A percentile compares a stretch with the other conserved stretches of the same genome.
Conservation (phyloP, 1,284 basidiomycete species). For the Schizophyllum commune region DNA sequence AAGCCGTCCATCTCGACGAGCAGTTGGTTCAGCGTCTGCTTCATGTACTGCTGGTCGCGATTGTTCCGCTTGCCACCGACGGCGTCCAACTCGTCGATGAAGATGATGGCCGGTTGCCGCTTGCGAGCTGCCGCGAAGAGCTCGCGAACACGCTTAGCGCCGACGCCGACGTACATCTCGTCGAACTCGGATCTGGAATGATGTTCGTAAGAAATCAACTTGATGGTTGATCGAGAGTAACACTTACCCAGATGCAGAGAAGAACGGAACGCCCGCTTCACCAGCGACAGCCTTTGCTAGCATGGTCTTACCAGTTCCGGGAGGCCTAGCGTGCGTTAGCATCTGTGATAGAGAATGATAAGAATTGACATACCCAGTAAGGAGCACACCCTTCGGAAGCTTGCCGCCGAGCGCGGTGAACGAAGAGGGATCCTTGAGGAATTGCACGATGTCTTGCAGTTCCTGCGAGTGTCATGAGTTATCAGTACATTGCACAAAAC, state of each 20-base stretch:
- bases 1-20: constrained; percentile 96
- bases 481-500: background rate
- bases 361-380: constrained; percentile 55
- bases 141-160: constrained; percentile 93
- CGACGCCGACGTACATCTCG: constrained; percentile 96
- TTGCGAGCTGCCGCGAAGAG: constrained; percentile 93
- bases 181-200: constrained; percentile 84
- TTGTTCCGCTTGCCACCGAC: constrained; percentile 89
- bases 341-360: background rate
- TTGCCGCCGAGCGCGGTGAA: constrained; percentile 88
- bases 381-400: constrained; percentile 84
- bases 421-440: constrained; percentile 83
- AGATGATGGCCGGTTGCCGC: constrained; percentile 91
- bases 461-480: constrained; percentile 41
- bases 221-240: background rate
- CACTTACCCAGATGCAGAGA: constrained; percentile 74
- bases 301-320: constrained; percentile 96
- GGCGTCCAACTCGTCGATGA: constrained; percentile 91
- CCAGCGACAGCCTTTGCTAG: constrained; percentile 94
- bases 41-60: constrained; percentile 85
- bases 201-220: constrained; percentile 7
- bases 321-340: constrained; percentile 35
- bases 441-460: constrained; percentile 88
- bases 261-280: constrained; percentile 92
- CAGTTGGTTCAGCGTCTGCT: constrained; percentile 91